Base-by-base conservation (phyloP, 169 alveolate species). In the Plasmodium gonderi region DNA sequence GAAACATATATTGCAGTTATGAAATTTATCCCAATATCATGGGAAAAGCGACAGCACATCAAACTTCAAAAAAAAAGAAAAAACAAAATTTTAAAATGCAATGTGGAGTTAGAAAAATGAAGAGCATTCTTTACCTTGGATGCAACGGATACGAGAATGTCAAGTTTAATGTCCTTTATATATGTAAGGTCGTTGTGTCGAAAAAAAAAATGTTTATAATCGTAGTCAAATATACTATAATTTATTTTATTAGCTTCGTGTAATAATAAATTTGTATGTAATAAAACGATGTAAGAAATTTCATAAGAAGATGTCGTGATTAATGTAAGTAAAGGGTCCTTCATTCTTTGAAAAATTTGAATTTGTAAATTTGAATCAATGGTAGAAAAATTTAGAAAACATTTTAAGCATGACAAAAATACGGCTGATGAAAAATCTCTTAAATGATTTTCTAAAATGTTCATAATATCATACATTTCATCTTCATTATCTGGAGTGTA, bases 391-490 rank as follows among this genome's bases (percentile, higher is more conserved):
- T 80, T 80, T 89, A 97, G 77, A 82, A 96, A 97, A 93, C 98
- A 95, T 82, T 96, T 95, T 45, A 96, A 81, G 31, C 99, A 98
- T 9, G 99, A 99, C 80, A 99, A 85, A 47, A 98, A 98, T 29
- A 99, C 99, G 0, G 99, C 98, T 17, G 99, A 95, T 20, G 99
- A 97, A 23, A 99, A 97, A 95, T 98, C 98, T 91, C 98, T 98
- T 51, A 99, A 95, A 90, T 98, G 95, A 77, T 97, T 99, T 93
- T 99, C 99, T 49, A 99, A 94, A 31, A 98, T 96, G 95, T 98
- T 99, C 99, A 99, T 96, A 87, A 99, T 97, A 96, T 98, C 99
- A 90, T 97, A 98, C 98, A 97, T 96, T 97, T 98, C 99, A 77
- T 98, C 99, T 83, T 98, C 99, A 80, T 95, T 97, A 65, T 95